A percentile compares a stretch with the other conserved stretches of the same genome.
These are phyloP conservation scores for Penicillium desertorum DNA, from an alignment of 495 filamentous ascomycete species.

Conservation along the genomic window DNA sequence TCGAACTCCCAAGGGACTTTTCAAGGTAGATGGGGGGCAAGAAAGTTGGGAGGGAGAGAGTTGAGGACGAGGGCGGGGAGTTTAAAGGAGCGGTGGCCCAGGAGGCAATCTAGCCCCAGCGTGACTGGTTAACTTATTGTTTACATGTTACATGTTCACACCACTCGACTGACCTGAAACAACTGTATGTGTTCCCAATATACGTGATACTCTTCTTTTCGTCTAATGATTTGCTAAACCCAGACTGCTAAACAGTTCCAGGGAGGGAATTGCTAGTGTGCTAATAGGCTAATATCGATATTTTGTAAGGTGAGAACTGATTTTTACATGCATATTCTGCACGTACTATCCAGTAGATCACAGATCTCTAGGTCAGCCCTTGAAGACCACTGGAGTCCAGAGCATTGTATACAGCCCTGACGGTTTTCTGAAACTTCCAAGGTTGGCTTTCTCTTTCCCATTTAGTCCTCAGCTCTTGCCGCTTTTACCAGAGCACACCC, in stretches of 20 bases:
- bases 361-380: not conserved
- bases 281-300: not conserved
- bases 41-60: constrained; percentile 16
- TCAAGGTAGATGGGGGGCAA: constrained; percentile 12
- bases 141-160: constrained; percentile 1
- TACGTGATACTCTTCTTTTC: not conserved
- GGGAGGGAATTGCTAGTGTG: not conserved
- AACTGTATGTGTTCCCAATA: not conserved
- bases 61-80: constrained; percentile 33
- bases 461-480: not conserved
- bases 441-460: not conserved
- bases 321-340: not conserved
- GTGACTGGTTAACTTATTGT: constrained; percentile 5
- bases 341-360: not conserved
- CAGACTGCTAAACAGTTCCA: not conserved
- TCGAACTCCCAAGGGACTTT: constrained; percentile 12
- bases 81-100: constrained; percentile 41
- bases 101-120: constrained; percentile 28
- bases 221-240: not conserved
- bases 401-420: not conserved
- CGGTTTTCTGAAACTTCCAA: not conserved
- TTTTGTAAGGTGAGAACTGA: not conserved
- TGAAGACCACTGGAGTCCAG: not conserved
- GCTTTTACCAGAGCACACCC: not conserved
- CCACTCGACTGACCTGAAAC: constrained; percentile 6